Evolutionary conservation across 768 basidiomycete genomes (phyloP).

Genomic region (Naganishia kalamii): DNA sequence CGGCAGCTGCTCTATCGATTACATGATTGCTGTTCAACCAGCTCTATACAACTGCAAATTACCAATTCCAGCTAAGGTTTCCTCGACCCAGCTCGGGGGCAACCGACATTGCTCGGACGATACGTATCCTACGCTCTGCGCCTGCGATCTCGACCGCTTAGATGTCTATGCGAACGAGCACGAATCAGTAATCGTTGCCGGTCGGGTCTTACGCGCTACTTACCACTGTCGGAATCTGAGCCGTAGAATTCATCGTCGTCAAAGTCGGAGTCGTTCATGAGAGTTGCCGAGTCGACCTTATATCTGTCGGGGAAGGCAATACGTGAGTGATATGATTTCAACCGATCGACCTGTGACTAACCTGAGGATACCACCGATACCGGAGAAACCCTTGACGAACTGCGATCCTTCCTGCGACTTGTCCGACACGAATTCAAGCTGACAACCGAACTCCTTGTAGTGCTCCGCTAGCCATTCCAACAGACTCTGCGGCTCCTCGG

Average conservation of each 20-base stretch:
- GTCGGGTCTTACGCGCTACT: slow-evolving; percentile 15
- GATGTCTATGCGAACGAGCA: not conserved
- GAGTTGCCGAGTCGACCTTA: slow-evolving; percentile 90
- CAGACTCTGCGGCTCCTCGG: slow-evolving; percentile 69
- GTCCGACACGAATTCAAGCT: slow-evolving; percentile 85
- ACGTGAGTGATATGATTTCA: not conserved
- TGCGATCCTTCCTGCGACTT: slow-evolving; percentile 94
- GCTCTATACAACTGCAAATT: slow-evolving; percentile 17
- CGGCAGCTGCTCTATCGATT: not conserved
- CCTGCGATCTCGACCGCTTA: not conserved
- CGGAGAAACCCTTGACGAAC: slow-evolving; percentile 97
- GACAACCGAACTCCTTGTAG: slow-evolving; percentile 95
- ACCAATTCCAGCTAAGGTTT: not conserved
- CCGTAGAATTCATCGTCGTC: slow-evolving; percentile 49
- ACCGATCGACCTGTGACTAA: not conserved
- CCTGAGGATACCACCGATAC: slow-evolving; percentile 79
- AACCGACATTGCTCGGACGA: slow-evolving; percentile 11
- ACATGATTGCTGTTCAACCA: slow-evolving; percentile 12
- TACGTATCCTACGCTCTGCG: not conserved
- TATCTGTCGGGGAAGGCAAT: slow-evolving; percentile 53
- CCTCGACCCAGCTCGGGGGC: not conserved
- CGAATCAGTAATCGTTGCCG: not conserved
- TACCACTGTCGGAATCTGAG: slow-evolving; percentile 45
- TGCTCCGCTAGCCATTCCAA: slow-evolving; percentile 99
- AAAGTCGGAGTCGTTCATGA: slow-evolving; percentile 51